These are phyloP conservation scores for Acer campestre DNA, from an alignment of 345 rosid genomes.

Conservation along the genomic window DNA sequence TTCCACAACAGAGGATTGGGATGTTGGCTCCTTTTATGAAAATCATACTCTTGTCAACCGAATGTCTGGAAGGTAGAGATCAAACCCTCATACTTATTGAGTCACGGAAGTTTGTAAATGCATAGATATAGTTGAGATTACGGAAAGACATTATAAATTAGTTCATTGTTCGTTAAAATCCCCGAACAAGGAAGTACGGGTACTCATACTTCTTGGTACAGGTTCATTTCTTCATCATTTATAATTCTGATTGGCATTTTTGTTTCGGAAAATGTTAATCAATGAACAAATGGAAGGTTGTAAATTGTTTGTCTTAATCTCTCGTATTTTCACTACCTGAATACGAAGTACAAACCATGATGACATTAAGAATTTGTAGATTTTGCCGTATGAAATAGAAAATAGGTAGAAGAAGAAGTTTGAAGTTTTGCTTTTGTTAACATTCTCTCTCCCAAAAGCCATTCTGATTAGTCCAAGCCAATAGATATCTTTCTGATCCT, in stretches of 20 bases:
- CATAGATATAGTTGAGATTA: slow-evolving; percentile 3
- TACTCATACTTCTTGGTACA: neutral
- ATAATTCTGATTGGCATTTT: neutral
- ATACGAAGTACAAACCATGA: too few species aligned
- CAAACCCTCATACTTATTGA: neutral
- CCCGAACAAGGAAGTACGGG: neutral
- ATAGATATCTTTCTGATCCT: neutral
- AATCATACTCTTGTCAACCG: slow-evolving; percentile 69
- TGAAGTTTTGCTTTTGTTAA: too few species aligned
- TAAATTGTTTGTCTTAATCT: neutral
- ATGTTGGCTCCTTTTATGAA: slow-evolving; percentile 64
- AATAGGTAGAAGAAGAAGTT: neutral
- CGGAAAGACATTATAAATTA: neutral
- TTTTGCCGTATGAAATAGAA: neutral
- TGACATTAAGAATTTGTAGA: neutral
- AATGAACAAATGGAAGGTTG: neutral
- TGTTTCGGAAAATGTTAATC: neutral
- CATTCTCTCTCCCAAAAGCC: neutral
- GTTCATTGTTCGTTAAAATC: neutral
- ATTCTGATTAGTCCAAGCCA: neutral
- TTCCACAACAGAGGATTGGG: slow-evolving; percentile 85
- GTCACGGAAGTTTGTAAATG: neutral
- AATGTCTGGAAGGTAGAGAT: slow-evolving; percentile 74
- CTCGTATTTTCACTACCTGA: neutral
- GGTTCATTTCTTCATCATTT: neutral